These are phyloP conservation scores for Candida mattraensis DNA, from an alignment of 805 yeast genomes.

Conservation along the genomic window DNA sequence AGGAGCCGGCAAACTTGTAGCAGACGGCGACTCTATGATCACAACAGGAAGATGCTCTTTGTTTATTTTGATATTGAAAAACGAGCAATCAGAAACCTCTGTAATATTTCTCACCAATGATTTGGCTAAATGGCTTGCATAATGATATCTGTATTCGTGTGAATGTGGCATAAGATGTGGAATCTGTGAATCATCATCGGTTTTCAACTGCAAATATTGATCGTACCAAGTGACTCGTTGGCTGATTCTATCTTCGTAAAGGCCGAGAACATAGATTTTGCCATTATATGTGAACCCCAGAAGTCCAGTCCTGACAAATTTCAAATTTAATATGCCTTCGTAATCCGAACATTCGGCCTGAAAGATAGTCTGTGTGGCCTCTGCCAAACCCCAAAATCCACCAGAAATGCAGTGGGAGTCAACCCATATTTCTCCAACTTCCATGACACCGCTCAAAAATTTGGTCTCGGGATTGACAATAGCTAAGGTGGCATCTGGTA, in stretches of 20 bases:
- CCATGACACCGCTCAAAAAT: slow-evolving; percentile 66
- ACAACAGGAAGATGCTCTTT: slow-evolving; percentile 83
- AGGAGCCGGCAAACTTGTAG: slow-evolving; percentile 7
- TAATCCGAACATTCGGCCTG: slow-evolving; percentile 80
- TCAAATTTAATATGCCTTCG: slow-evolving; percentile 67
- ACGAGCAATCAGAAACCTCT: slow-evolving; percentile 84
- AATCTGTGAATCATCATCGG: slow-evolving; percentile 6
- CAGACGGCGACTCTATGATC: slow-evolving; percentile 58
- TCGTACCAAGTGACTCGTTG: slow-evolving; percentile 72
- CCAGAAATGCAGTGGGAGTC: slow-evolving; percentile 90
- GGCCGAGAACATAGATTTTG: slow-evolving; percentile 82
- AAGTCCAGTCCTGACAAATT: slow-evolving; percentile 85
- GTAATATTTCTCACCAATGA: slow-evolving; percentile 80
- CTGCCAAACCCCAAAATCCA: slow-evolving; percentile 75
- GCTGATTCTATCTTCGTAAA: slow-evolving; percentile 87
- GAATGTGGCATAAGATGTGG: slow-evolving; percentile 13
- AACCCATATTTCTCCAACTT: slow-evolving; percentile 97
- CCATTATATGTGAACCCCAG: slow-evolving; percentile 88
- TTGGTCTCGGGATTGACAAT: slow-evolving; percentile 92
- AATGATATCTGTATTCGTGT: slow-evolving; percentile 59
- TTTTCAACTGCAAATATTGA: slow-evolving; percentile 35
- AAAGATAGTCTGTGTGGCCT: slow-evolving; percentile 71
- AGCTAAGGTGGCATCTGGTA: slow-evolving; percentile 92
- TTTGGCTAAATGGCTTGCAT: slow-evolving; percentile 82
- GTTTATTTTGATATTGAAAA: slow-evolving; percentile 79